Conservation (phyloP, 1,284 basidiomycete genomes). For the Cystobasidium slooffiae region DNA sequence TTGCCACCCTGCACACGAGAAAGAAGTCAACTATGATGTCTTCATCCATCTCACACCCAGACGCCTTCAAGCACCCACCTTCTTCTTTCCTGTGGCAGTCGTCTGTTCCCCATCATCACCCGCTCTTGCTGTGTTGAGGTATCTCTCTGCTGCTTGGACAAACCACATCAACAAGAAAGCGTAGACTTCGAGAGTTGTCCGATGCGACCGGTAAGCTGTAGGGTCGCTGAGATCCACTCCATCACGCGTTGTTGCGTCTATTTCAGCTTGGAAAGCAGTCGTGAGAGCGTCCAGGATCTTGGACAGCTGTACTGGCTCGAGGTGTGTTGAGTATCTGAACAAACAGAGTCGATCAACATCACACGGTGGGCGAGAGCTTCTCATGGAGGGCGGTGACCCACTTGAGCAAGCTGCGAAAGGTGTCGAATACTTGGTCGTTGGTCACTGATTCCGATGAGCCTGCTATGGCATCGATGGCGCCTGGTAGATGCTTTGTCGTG, state of each 20-base stretch:
- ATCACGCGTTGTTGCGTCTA: conserved; percentile 70
- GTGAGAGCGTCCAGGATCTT: conserved; percentile 47
- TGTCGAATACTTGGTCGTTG: conserved; percentile 44
- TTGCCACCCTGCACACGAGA: conserved; percentile 39
- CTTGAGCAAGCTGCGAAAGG: conserved; percentile 47
- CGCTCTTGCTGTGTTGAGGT: conserved; percentile 56
- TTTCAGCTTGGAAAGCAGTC: conserved; percentile 64
- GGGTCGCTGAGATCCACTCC: conserved; percentile 60
- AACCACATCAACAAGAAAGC: conserved; percentile 87
- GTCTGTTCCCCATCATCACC: conserved; percentile 52
- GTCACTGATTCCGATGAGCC: conserved; percentile 41
- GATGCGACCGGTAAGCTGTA: conserved; percentile 70
- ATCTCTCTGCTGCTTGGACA: conserved; percentile 73
- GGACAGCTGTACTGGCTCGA: conserved; percentile 41
- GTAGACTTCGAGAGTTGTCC: conserved; percentile 79
- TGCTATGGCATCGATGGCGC: conserved; percentile 45
- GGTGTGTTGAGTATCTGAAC: conserved; percentile 41
- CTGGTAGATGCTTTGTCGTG: conserved; percentile 22
- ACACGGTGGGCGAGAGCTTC: neutral
- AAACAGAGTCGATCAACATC: neutral
- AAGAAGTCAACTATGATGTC: neutral
- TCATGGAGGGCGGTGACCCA: neutral
- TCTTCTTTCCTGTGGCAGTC: conserved; percentile 59
- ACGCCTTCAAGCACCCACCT: conserved; percentile 45
- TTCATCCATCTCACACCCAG: neutral